Percentiles rank a stretch among this genome's conserved stretches.
phyloP scores from a whole-genome alignment of 2,329 filamentous ascomycete species.

The Talaromyces pinophilus region DNA sequence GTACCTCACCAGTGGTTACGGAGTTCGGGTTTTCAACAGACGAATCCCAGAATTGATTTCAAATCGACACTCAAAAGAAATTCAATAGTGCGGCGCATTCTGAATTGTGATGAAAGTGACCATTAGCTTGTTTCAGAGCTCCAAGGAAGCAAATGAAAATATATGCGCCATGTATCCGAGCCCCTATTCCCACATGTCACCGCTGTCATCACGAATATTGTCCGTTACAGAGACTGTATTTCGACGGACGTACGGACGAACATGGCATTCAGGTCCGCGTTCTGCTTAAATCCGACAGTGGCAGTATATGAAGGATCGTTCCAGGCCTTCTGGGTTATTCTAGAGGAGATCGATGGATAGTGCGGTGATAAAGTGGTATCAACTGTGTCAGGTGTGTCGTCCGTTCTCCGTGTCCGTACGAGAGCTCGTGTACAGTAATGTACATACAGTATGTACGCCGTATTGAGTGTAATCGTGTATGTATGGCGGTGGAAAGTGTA shows the following conservation, averaged over 20 bases:
- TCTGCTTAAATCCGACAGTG: background rate
- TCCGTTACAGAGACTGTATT: background rate
- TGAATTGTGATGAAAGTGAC: background rate
- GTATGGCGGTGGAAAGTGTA: background rate
- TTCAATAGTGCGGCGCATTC: background rate
- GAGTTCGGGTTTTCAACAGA: background rate
- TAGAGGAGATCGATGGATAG: background rate
- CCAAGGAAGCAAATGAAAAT: background rate
- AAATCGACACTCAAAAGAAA: background rate
- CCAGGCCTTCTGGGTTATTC: conserved; percentile 3
- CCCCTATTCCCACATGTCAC: conserved; percentile 14
- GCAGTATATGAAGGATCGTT: conserved; percentile 2
- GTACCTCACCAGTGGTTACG: background rate
- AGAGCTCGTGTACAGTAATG: background rate
- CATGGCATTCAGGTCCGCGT: background rate
- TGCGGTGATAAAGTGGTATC: background rate
- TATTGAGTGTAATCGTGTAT: background rate
- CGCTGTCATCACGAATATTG: background rate
- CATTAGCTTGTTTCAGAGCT: conserved; percentile 10
- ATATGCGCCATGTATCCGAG: conserved; percentile 5
- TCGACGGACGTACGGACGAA: background rate
- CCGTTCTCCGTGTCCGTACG: background rate
- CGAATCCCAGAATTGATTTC: background rate
- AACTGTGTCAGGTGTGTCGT: background rate
- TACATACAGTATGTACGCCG: background rate